phyloP scores from a whole-genome alignment of 2,329 filamentous ascomycete species.

The Aspergillus puulaauensis region DNA sequence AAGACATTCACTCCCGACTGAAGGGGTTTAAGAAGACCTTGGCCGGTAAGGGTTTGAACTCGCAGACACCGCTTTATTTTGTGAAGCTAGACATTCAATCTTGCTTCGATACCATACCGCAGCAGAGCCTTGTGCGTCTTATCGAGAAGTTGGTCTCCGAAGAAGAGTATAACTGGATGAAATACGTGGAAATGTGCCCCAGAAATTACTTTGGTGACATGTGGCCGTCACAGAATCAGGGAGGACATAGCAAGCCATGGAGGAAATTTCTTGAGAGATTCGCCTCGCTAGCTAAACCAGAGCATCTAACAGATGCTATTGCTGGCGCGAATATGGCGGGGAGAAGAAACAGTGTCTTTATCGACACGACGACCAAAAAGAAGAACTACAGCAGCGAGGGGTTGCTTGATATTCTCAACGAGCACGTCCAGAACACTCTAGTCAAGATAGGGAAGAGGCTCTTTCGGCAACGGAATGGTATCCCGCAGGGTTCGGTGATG shows the following conservation, averaged over 20 bases:
- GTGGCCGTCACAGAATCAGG: constrained; percentile 16
- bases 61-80: constrained; percentile 67
- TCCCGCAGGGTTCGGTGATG: constrained; percentile 88
- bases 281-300: constrained; percentile 41
- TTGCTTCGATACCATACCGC: constrained; percentile 95
- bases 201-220: constrained; percentile 28
- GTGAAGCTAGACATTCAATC: constrained; percentile 89
- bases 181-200: constrained; percentile 70
- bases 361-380: constrained; percentile 65
- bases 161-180: constrained; percentile 67
- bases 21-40: constrained; percentile 61
- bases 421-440: constrained; percentile 82
- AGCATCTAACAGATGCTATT: constrained; percentile 49
- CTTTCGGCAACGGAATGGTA: constrained; percentile 83
- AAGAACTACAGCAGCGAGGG: constrained; percentile 57
- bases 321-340: constrained; percentile 40
- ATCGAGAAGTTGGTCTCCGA: constrained; percentile 59
- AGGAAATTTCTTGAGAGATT: constrained; percentile 57
- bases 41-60: neutral
- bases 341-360: constrained; percentile 69
- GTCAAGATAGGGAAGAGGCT: constrained; percentile 86
- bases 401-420: constrained; percentile 67
- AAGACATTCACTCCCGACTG: constrained; percentile 74
- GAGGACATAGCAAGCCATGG: constrained; percentile 24
- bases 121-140: constrained; percentile 68